phyloP scores from a whole-genome alignment of 108 stramenopile species.

The Nannochloropsis granulata region DNA sequence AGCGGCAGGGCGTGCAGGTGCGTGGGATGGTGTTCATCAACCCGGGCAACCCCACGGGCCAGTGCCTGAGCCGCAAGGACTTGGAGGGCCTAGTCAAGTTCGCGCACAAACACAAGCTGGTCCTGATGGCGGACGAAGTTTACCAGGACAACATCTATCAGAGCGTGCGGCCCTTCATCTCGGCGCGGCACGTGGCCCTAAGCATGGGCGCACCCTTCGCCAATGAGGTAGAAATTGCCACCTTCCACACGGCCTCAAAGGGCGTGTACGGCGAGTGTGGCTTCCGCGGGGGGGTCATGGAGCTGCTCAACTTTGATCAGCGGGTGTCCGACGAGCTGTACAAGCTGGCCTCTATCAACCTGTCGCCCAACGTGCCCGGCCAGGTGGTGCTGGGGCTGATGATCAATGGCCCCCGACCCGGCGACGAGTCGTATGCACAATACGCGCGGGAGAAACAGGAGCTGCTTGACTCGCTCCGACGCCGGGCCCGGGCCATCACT shows the following conservation, averaged over 20 bases:
- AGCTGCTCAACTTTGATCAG: constrained; percentile 59
- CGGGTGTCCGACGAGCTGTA: constrained; percentile 71
- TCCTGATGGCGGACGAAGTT: constrained; percentile 83
- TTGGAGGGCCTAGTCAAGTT: constrained; percentile 60
- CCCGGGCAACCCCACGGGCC: constrained; percentile 91
- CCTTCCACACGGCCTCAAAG: constrained; percentile 82
- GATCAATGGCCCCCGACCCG: constrained; percentile 60
- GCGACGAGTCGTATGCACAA: constrained; percentile 51
- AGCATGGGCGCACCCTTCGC: constrained; percentile 24
- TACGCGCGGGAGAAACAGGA: constrained; percentile 49
- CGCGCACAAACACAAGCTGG: constrained; percentile 52
- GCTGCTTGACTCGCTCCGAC: constrained; percentile 58
- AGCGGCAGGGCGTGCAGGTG: constrained; percentile 40
- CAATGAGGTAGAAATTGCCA: constrained; percentile 54
- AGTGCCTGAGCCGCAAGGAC: constrained; percentile 54
- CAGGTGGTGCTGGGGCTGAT: constrained; percentile 80
- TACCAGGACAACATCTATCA: constrained; percentile 88
- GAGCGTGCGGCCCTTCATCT: constrained; percentile 54
- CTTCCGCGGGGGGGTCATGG: constrained; percentile 80
- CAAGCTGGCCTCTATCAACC: constrained; percentile 71
- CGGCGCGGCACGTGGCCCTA: constrained; percentile 30
- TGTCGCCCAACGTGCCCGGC: constrained; percentile 72
- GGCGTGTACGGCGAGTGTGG: constrained; percentile 90
- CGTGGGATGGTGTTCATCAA: constrained; percentile 77
- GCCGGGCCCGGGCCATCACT: constrained; percentile 56